Evolutionary conservation across 495 filamentous ascomycete species (phyloP), one percentile per base, ranked within the genome.

Genomic region (Neurospora africana): DNA sequence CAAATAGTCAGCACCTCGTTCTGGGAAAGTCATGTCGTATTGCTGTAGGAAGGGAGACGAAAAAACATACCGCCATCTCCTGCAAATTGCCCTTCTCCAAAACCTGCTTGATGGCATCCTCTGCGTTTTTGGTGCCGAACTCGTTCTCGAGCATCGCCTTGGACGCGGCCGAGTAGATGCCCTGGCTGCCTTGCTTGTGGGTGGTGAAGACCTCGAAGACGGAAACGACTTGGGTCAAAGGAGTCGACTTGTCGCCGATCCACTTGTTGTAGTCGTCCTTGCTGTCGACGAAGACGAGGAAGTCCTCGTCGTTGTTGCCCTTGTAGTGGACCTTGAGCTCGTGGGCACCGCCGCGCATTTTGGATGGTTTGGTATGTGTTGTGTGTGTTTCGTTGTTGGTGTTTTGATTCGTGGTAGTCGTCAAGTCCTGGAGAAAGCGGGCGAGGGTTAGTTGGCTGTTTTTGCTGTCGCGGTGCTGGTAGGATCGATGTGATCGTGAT

Each of bases 191-290:
- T 74, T 97, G 93, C 79, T 95, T 98, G 81, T 97, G 92, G 41
- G 94, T 95, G 3, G 91, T 84, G 74, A 98, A 97, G 76, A 99
- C 86, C 87, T 97, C 92, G 86, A 91, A 98, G 13, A 91, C 87
- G 70, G 89, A 92, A 35, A 97, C 86, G n/a, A 99, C 93, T 74
- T 97, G 87, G 2, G 90, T 86, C 27, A 98, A 83, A 15, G 95
- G 91, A 44, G 94, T 85, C 11, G 87, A 89, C 76, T 89, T 89
- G 84, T 99, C 94, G 19, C 82, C 83, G 83, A 88, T 89, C 96
- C 95, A 98, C 78, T 93, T 88, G 81, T 92, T 84, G 72, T 93
- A 87, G 47, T 86, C 85, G 30, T 91, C 80, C 21, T 84, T 75
- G 79, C 91, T 91, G 72, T 98, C 93, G 70, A 96, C 86, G 81